Percentiles rank a stretch among this genome's conserved stretches.
phyloP scores from a whole-genome alignment of 306 rosid genomes.

The Crataegus laevigata region DNA sequence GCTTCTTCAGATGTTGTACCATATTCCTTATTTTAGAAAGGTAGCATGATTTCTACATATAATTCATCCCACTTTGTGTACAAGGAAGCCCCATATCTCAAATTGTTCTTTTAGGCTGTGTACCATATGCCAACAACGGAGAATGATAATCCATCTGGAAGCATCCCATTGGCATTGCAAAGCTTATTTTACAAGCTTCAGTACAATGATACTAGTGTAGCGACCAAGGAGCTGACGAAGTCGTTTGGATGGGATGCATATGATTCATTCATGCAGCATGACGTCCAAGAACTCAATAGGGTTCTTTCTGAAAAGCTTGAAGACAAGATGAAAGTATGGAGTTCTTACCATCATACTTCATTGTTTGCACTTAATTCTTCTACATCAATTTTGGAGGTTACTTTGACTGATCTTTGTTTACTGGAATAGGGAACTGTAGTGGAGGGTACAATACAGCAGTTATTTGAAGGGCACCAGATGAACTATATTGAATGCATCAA shows the following conservation, averaged over 20 bases:
- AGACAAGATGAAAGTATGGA: slow-evolving; percentile 85
- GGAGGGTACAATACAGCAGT: slow-evolving; percentile 88
- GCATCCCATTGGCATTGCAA: slow-evolving; percentile 89
- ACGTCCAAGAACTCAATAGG: slow-evolving; percentile 93
- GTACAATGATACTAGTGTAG: slow-evolving; percentile 76
- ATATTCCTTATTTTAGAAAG: slow-evolving; percentile 91
- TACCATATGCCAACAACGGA: slow-evolving; percentile 97
- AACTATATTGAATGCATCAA: slow-evolving; percentile 87
- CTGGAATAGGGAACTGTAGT: slow-evolving; percentile 84
- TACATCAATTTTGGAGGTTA: not conserved
- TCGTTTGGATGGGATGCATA: slow-evolving; percentile 95
- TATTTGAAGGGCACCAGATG: slow-evolving; percentile 98
- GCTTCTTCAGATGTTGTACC: slow-evolving; percentile 85
- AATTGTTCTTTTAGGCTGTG: slow-evolving; percentile 49
- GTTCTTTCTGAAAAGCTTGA: slow-evolving; percentile 94
- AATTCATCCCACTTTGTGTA: not conserved
- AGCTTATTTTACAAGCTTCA: slow-evolving; percentile 94
- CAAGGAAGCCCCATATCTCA: slow-evolving; percentile 14
- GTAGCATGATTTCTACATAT: slow-evolving; percentile 14
- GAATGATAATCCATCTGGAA: slow-evolving; percentile 90
- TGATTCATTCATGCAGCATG: slow-evolving; percentile 96
- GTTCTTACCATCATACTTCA: not conserved
- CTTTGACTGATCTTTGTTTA: not conserved
- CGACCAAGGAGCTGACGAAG: slow-evolving; percentile 88
- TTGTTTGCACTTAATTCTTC: not conserved